Conservation (phyloP, 225 moss, liverwort and hornwort genomes). For the Pleurozium schreberi region DNA sequence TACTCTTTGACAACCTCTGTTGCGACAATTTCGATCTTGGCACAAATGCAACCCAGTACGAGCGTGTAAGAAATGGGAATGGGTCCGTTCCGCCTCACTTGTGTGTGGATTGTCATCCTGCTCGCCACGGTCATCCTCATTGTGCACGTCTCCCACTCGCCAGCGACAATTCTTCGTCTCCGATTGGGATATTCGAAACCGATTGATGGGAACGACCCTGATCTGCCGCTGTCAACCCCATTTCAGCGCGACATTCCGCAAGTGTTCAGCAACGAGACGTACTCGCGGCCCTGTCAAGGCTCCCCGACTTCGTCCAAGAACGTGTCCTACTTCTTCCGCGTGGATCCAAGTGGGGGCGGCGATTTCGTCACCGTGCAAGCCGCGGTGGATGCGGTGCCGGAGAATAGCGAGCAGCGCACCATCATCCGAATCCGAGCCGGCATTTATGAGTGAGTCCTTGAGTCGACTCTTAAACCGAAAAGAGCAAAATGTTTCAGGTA, state of each 20-base stretch:
- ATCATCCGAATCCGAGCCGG: constrained; percentile 55
- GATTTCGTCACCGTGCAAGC: constrained; percentile 48
- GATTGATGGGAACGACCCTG: background rate
- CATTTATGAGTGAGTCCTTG: constrained; percentile 35
- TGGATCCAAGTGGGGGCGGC: constrained; percentile 22
- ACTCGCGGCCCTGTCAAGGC: constrained; percentile 25
- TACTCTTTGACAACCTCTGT: background rate
- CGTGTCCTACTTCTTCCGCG: constrained; percentile 34
- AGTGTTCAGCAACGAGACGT: constrained; percentile 31
- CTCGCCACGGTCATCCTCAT: constrained; percentile 22
- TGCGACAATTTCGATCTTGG: background rate
- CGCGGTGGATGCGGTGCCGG: constrained; percentile 49
- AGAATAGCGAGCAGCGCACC: constrained; percentile 42
- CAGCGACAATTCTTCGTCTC: constrained; percentile 1
- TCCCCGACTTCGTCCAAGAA: constrained; percentile 29
- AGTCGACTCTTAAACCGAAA: background rate
- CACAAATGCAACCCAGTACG: background rate
- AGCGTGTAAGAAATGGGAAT: constrained; percentile 10
- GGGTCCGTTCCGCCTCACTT: constrained; percentile 31
- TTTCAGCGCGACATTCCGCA: background rate
- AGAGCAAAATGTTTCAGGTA: background rate
- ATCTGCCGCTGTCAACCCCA: background rate
- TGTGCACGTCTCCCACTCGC: constrained; percentile 17
- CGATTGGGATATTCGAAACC: background rate
- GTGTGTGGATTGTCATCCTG: constrained; percentile 25